Percentiles rank a stretch among this genome's conserved stretches.
Evolutionary conservation across 2,329 filamentous ascomycete species (phyloP).

Genomic region (Colletotrichum australisinense): DNA sequence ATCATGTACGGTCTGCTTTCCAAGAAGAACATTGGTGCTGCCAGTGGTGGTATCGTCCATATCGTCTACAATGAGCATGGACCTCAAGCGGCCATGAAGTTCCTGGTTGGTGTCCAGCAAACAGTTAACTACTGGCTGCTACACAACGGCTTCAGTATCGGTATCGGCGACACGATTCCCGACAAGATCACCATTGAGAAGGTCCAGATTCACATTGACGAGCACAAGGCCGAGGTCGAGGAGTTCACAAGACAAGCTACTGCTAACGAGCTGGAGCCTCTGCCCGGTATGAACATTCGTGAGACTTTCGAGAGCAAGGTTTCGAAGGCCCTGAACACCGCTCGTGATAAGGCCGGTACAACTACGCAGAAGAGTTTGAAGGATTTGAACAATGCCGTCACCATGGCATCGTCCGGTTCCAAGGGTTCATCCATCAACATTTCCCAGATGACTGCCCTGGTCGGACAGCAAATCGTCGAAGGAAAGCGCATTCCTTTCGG

Average conservation of each 20-base stretch:
- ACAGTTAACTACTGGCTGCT: slow-evolving; percentile 98
- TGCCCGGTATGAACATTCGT: slow-evolving; percentile 98
- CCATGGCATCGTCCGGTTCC: slow-evolving; percentile 96
- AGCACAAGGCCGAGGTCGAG: slow-evolving; percentile 84
- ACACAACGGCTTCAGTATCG: slow-evolving; percentile 96
- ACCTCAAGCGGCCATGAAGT: slow-evolving; percentile 85
- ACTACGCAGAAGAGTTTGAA: slow-evolving; percentile 92
- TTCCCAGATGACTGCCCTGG: slow-evolving; percentile 98
- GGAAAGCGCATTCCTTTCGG: slow-evolving; percentile 99
- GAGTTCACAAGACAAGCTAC: slow-evolving; percentile 82
- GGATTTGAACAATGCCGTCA: slow-evolving; percentile 94
- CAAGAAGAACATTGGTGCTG: slow-evolving; percentile 95
- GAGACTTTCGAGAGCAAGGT: slow-evolving; percentile 99
- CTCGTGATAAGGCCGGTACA: slow-evolving; percentile 96
- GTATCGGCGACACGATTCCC: slow-evolving; percentile 97
- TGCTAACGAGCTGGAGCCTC: slow-evolving; percentile 87
- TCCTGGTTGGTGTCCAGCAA: slow-evolving; percentile 95
- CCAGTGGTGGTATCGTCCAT: slow-evolving; percentile 91
- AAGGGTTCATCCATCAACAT: slow-evolving; percentile 99
- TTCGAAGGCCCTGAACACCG: slow-evolving; percentile 91
- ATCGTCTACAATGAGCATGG: slow-evolving; percentile 97
- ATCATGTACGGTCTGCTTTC: slow-evolving; percentile 90
- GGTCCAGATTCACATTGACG: slow-evolving; percentile 84
- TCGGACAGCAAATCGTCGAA: slow-evolving; percentile 98
- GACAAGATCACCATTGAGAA: slow-evolving; percentile 85